These are phyloP conservation scores for Peronospora farinosa DNA, from an alignment of 352 stramenopile species.

Conservation along the genomic window DNA sequence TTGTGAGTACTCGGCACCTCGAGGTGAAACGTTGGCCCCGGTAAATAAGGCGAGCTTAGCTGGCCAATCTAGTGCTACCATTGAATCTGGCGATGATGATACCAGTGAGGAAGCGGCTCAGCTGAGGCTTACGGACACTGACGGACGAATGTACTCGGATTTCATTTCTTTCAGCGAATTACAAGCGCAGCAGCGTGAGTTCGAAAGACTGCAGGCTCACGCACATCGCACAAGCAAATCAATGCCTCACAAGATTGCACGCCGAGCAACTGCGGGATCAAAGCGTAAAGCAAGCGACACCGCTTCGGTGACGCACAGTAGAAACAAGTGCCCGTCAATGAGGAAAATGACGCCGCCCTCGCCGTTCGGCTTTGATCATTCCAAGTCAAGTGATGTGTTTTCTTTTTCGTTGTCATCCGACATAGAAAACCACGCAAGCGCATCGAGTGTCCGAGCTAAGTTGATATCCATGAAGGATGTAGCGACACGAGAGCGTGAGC, in stretches of 20 bases:
- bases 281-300: slow-evolving; percentile 24
- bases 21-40: slow-evolving; percentile 4
- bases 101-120: slow-evolving; percentile 9
- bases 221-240: slow-evolving; percentile 18
- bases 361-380: slow-evolving; percentile 27
- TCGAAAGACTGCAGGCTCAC: slow-evolving; percentile 28
- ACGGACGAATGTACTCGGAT: slow-evolving; percentile 31
- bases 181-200: slow-evolving; percentile 52
- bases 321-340: slow-evolving; percentile 7
- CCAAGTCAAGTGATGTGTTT: slow-evolving; percentile 23
- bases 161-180: slow-evolving; percentile 52
- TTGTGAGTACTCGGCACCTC: slow-evolving; percentile 3
- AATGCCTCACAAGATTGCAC: slow-evolving; percentile 5
- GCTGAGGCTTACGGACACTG: slow-evolving; percentile 12
- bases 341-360: slow-evolving; percentile 26
- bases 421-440: slow-evolving; percentile 1
- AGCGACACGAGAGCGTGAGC: slow-evolving; percentile 24
- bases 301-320: not conserved
- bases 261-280: slow-evolving; percentile 7
- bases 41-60: slow-evolving; percentile 3
- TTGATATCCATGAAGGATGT: slow-evolving; percentile 25
- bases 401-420: slow-evolving; percentile 12
- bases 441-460: slow-evolving; percentile 9
- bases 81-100: slow-evolving; percentile 13
- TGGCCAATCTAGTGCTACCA: slow-evolving; percentile 1